phyloP scores from a whole-genome alignment of 2,329 filamentous ascomycete species.

The Aspergillus luchuensis region DNA sequence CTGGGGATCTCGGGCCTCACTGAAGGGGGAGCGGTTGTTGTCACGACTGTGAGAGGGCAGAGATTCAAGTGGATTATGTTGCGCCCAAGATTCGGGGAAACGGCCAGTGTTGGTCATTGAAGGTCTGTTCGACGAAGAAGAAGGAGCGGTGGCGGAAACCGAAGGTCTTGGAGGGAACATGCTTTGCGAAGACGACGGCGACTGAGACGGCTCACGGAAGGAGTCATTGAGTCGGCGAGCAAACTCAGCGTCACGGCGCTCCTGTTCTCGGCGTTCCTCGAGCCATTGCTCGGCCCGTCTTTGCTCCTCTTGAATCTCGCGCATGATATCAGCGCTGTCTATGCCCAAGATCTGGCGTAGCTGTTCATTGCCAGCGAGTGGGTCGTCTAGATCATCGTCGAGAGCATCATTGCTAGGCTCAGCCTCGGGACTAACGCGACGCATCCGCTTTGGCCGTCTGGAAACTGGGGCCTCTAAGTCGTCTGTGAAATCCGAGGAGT shows the following conservation, averaged over 20 bases:
- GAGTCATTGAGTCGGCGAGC: conserved; percentile 41
- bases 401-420: neutral
- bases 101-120: neutral
- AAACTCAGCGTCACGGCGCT: conserved; percentile 41
- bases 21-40: neutral
- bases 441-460: conserved; percentile 15
- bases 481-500: conserved; percentile 14
- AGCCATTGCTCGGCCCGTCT: conserved; percentile 35
- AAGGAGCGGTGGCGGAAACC: neutral
- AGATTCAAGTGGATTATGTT: neutral
- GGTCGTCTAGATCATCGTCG: neutral
- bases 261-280: conserved; percentile 34
- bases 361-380: conserved; percentile 15
- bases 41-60: neutral
- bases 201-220: conserved; percentile 18
- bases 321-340: conserved; percentile 26
- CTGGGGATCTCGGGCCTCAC: neutral
- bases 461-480: conserved; percentile 7
- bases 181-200: conserved; percentile 10
- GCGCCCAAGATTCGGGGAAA: neutral
- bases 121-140: neutral
- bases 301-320: conserved; percentile 34
- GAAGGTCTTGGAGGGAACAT: neutral
- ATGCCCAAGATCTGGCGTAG: conserved; percentile 30
- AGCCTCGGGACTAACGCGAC: neutral